Percentiles rank a stretch among this genome's conserved stretches.
Conservation (phyloP, 1,284 basidiomycete genomes). For the Heterobasidion irregulare region DNA sequence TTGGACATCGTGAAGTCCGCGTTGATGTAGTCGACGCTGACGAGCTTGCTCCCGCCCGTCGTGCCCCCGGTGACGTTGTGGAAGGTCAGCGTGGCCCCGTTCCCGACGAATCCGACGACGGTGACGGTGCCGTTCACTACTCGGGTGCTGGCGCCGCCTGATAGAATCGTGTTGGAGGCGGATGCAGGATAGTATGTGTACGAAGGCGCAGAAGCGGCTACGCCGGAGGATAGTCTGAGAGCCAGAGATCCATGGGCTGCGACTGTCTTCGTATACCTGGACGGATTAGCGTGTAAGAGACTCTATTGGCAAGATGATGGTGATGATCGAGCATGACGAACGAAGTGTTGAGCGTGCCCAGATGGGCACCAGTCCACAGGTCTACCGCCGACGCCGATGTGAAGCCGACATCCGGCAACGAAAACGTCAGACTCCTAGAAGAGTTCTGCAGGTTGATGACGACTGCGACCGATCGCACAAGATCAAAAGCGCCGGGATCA, state of each 20-base stretch:
- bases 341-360: neutral
- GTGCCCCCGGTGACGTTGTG: slow-evolving; percentile 32
- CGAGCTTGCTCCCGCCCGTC: slow-evolving; percentile 31
- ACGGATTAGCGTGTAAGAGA: neutral
- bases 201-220: neutral
- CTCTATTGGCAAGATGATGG: neutral
- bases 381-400: neutral
- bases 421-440: neutral
- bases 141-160: slow-evolving; percentile 30
- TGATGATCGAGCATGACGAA: neutral
- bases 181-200: neutral
- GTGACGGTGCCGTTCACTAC: slow-evolving; percentile 28
- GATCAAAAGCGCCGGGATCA: neutral
- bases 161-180: slow-evolving; percentile 21
- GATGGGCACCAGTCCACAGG: neutral
- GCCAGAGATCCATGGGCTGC: neutral
- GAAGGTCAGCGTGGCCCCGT: slow-evolving; percentile 34
- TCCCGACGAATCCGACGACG: slow-evolving; percentile 35
- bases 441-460: neutral
- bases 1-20: slow-evolving; percentile 33
- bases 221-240: neutral
- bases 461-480: neutral
- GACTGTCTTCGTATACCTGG: neutral
- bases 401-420: neutral
- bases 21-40: slow-evolving; percentile 40